Percentiles rank a stretch among this genome's conserved stretches.
Conservation (phyloP, 78 protist genomes). For the Anaeramoeba ignava region DNA sequence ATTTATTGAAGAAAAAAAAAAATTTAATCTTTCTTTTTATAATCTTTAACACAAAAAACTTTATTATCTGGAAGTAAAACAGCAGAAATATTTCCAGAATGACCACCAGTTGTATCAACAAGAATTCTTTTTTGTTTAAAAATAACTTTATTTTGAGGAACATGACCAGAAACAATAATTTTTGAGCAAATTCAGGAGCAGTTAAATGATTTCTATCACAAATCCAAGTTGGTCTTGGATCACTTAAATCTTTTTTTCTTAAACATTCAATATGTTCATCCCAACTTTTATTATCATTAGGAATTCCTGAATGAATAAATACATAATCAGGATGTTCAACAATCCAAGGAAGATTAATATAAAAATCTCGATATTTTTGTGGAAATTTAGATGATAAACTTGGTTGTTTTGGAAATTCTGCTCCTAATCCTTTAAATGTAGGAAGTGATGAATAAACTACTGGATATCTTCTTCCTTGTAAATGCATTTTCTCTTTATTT, state of each 20-base stretch:
- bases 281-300: too few relatives aligned
- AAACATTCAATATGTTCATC: not conserved
- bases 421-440: not conserved
- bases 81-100: not conserved
- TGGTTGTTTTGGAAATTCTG: not conserved
- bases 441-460: not conserved
- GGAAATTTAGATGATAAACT: not conserved
- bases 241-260: not conserved
- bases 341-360: not conserved
- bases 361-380: not conserved
- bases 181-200: not conserved
- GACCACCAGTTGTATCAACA: not conserved
- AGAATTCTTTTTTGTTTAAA: not conserved
- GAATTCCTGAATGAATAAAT: not conserved
- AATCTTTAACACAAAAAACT: not conserved
- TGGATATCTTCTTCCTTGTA: not conserved
- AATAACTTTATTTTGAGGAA: not conserved
- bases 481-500: not conserved
- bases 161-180: not conserved
- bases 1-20: too few relatives aligned
- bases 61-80: not conserved
- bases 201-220: not conserved
- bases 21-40: too few relatives aligned
- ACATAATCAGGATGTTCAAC: conserved; percentile 1
- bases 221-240: not conserved